A percentile compares a stretch with the other conserved stretches of the same genome.
phyloP scores from a whole-genome alignment of 495 filamentous ascomycete genomes.

The Peziza echinospora region DNA sequence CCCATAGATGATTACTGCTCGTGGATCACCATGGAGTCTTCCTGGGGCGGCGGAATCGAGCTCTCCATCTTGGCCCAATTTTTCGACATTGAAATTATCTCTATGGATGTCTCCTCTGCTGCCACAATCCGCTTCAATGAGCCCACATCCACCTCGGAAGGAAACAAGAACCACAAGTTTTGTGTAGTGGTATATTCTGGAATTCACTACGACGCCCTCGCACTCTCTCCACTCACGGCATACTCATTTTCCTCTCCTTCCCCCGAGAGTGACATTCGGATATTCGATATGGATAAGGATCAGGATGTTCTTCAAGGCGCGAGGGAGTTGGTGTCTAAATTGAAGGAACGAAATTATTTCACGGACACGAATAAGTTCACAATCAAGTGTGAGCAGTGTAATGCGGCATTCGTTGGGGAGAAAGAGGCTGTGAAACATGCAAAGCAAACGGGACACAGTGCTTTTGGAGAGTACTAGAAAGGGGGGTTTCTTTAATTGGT shows the following conservation, averaged over 20 bases:
- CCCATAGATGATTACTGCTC: constrained; percentile 54
- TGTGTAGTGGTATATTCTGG: constrained; percentile 65
- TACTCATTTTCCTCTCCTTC: constrained; percentile 19
- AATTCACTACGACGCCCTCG: constrained; percentile 90
- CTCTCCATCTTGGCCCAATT: constrained; percentile 64
- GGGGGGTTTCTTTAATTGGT: too few relatives aligned
- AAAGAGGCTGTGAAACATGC: constrained; percentile 47
- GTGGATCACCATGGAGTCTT: constrained; percentile 61
- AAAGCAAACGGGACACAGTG: constrained; percentile 38
- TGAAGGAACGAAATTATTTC: constrained; percentile 62
- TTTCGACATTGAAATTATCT: constrained; percentile 46
- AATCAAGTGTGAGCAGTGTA: constrained; percentile 61
- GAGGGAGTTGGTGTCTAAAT: constrained; percentile 40
- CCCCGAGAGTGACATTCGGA: constrained; percentile 52
- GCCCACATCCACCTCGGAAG: constrained; percentile 27
- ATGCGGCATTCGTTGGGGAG: constrained; percentile 52
- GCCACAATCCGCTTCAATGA: constrained; percentile 66
- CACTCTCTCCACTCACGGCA: constrained; percentile 42
- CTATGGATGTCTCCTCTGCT: constrained; percentile 34
- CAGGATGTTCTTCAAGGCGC: constrained; percentile 47
- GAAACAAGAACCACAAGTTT: constrained; percentile 37
- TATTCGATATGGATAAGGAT: constrained; percentile 53
- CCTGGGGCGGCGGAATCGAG: constrained; percentile 89
- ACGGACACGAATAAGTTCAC: constrained; percentile 71
- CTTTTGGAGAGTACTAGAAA: constrained; percentile 41